Evolutionary conservation across 1,284 basidiomycete species (phyloP).

Genomic region (Cutaneotrichosporon cavernicola): DNA sequence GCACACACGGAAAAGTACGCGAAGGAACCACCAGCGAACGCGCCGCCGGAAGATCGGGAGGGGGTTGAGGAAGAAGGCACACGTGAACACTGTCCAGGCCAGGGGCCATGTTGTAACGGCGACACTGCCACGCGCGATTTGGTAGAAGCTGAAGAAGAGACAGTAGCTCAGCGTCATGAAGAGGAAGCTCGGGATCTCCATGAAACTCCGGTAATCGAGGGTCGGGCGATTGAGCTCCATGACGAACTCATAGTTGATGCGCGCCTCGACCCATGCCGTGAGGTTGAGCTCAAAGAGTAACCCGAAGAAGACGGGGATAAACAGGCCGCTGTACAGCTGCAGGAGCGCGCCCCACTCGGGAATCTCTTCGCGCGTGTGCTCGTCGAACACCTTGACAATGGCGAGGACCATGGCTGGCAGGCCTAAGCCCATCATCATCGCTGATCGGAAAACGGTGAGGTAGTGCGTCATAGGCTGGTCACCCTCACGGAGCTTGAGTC

Average conservation of each 20-base stretch:
- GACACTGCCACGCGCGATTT: slow-evolving; percentile 58
- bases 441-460: slow-evolving; percentile 71
- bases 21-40: slow-evolving; percentile 77
- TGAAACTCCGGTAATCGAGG: slow-evolving; percentile 77
- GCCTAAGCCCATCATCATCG: slow-evolving; percentile 72
- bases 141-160: slow-evolving; percentile 80
- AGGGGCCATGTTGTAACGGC: slow-evolving; percentile 72
- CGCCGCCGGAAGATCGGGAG: slow-evolving; percentile 65
- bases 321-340: slow-evolving; percentile 73
- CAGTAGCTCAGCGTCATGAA: slow-evolving; percentile 73
- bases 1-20: slow-evolving; percentile 63
- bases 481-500: slow-evolving; percentile 65
- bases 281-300: slow-evolving; percentile 79
- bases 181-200: slow-evolving; percentile 79
- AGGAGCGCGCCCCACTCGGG: slow-evolving; percentile 73
- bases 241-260: slow-evolving; percentile 87
- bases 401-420: slow-evolving; percentile 73
- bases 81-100: slow-evolving; percentile 71
- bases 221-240: slow-evolving; percentile 82
- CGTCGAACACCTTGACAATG: slow-evolving; percentile 62
- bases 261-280: slow-evolving; percentile 67
- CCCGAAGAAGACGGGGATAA: slow-evolving; percentile 73
- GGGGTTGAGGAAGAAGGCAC: slow-evolving; percentile 70
- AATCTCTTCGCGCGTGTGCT: slow-evolving; percentile 61
- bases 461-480: slow-evolving; percentile 67